These are phyloP conservation scores for Allium fistulosum DNA, from an alignment of 106 monocot genomes.

Conservation along the genomic window DNA sequence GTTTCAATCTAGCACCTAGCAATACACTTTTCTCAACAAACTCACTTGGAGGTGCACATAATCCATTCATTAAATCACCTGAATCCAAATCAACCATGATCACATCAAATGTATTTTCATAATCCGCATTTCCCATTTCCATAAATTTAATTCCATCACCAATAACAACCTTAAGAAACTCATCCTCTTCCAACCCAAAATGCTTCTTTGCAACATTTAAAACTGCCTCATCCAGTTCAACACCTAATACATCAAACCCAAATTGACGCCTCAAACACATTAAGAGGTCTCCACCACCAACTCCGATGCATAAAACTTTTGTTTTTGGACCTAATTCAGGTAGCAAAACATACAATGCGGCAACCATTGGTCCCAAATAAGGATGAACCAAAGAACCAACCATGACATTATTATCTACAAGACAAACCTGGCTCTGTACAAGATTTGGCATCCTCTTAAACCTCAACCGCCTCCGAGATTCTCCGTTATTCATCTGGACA, in stretches of 20 bases:
- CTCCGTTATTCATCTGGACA: slow-evolving; percentile 36
- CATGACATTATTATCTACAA: slow-evolving; percentile 7
- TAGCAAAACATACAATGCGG: slow-evolving; percentile 35
- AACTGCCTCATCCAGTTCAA: slow-evolving; percentile 68
- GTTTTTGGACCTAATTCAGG: slow-evolving; percentile 4
- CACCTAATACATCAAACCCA: slow-evolving; percentile 63
- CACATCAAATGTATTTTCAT: slow-evolving; percentile 30
- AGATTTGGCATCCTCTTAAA: slow-evolving; percentile 84
- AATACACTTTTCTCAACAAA: slow-evolving; percentile 36
- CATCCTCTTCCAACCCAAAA: slow-evolving; percentile 68
- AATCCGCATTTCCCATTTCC: neutral
- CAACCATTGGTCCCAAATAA: slow-evolving; percentile 70
- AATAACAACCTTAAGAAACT: slow-evolving; percentile 30
- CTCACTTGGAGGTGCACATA: slow-evolving; percentile 56
- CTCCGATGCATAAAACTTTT: slow-evolving; percentile 62
- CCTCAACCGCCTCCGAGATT: slow-evolving; percentile 55
- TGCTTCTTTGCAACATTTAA: slow-evolving; percentile 46
- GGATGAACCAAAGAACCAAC: slow-evolving; percentile 56
- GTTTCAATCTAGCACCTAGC: slow-evolving; percentile 25
- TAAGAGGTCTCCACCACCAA: slow-evolving; percentile 75
- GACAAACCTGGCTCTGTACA: slow-evolving; percentile 63
- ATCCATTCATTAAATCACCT: slow-evolving; percentile 24
- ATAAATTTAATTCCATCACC: slow-evolving; percentile 64
- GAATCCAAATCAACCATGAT: slow-evolving; percentile 91
- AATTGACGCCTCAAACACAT: slow-evolving; percentile 35